Base-by-base conservation (phyloP, 2,329 filamentous ascomycete genomes). In the Fusarium algeriense region DNA sequence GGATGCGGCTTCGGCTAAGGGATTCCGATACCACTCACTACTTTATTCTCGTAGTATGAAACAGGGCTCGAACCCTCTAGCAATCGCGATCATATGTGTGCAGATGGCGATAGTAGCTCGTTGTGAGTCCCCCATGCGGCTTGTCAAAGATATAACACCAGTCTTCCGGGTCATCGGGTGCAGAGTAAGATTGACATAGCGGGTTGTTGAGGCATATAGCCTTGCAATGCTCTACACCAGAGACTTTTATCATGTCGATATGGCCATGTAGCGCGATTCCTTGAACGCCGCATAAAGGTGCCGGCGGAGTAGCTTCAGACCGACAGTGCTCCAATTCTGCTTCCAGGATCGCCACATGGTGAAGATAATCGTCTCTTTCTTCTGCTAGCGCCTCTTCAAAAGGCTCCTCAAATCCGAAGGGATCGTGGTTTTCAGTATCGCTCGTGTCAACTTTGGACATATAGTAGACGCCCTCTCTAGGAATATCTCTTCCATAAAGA, bases 61-160 rank as follows among this genome's bases (percentile, higher is more conserved):
- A 11, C 30, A 9, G 30, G 1, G 30, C 7, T 8, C 2, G 11
- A 19, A 14, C 1, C 0, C 10, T 14, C 6, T 12, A 57, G n/a
- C 43, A 57, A 7, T 30, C 32, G 17, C 43, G 54, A 19, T 50
- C 43, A 7, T 49, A 57, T 6, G 43, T 49, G 8, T 37, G 43
- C 2, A 57, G 15, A 2, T 49, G n/a, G 4, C 3, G 54, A 1
- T 57, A n/a, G 3, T 49, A 35, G 14, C 9, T 32, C 0, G 43
- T 28, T 19, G 43, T 57, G 0, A 30, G 1, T 0, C 54, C 54
- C 2, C 7, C 8, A 12, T 50, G 54, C 3, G 32, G 43, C 11
- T 12, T 20, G 5, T 50, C 43, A 38, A 57, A 57, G 15, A 57
- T 57, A 17, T 50, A 57, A 17, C 54, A 57, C 43, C 54, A 57